A percentile compares a stretch with the other conserved stretches of the same genome.
Conservation (phyloP, 2,329 filamentous ascomycete species). For the Trichoderma simmonsii region DNA sequence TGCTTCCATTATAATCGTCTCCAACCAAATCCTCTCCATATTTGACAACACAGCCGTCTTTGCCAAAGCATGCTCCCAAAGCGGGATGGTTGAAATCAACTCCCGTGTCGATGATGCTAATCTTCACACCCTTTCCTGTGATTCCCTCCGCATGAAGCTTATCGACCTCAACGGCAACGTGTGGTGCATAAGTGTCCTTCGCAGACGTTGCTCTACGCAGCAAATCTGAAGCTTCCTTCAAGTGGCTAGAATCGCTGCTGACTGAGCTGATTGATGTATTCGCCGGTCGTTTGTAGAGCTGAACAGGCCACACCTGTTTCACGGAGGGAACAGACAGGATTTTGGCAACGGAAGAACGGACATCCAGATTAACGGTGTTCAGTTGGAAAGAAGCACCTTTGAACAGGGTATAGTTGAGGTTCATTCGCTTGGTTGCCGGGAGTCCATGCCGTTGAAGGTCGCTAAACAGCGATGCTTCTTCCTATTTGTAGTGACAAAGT, state of each 20-base stretch:
- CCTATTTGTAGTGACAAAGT: not conserved
- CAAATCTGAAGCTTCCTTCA: not conserved
- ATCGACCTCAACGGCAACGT: slow-evolving; percentile 55
- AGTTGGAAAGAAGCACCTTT: slow-evolving; percentile 53
- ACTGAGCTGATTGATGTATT: slow-evolving; percentile 40
- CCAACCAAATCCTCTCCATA: slow-evolving; percentile 44
- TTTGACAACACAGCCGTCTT: slow-evolving; percentile 39
- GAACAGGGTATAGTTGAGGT: slow-evolving; percentile 51
- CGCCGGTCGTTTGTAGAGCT: not conserved
- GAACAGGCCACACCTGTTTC: slow-evolving; percentile 50
- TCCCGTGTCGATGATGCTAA: slow-evolving; percentile 53
- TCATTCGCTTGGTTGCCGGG: slow-evolving; percentile 37
- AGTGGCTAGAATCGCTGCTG: slow-evolving; percentile 30
- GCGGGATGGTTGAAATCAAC: slow-evolving; percentile 45
- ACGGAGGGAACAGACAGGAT: slow-evolving; percentile 43
- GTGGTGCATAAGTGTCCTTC: slow-evolving; percentile 30
- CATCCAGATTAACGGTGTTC: slow-evolving; percentile 40
- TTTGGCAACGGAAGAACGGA: slow-evolving; percentile 40
- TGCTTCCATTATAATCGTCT: slow-evolving; percentile 31
- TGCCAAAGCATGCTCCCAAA: slow-evolving; percentile 46
- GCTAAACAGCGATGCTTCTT: not conserved
- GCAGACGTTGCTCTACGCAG: not conserved
- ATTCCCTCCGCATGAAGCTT: slow-evolving; percentile 47
- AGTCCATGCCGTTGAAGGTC: not conserved
- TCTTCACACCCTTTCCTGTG: slow-evolving; percentile 50